Conservation (phyloP, 306 rosid species). For the Vigna mungo region DNA sequence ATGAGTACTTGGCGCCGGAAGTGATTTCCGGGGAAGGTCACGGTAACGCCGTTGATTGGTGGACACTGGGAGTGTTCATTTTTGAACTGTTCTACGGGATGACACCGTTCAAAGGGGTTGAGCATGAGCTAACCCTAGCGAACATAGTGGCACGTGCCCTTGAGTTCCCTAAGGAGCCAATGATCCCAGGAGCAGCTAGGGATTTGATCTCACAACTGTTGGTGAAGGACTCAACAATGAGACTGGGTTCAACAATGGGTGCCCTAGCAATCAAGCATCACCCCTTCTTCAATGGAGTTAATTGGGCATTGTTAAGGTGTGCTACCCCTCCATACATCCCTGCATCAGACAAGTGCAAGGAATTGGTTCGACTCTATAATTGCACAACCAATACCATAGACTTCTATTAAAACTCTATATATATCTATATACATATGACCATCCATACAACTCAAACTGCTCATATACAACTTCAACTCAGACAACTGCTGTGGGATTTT, state of each 20-base stretch:
- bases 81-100: conserved; percentile 72
- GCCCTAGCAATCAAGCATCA: conserved; percentile 68
- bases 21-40: conserved; percentile 78
- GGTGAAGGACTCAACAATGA: conserved; percentile 70
- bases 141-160: conserved; percentile 81
- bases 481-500: not conserved
- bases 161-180: conserved; percentile 74
- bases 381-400: conserved; percentile 42
- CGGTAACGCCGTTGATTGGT: conserved; percentile 87
- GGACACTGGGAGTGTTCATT: conserved; percentile 73
- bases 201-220: conserved; percentile 67
- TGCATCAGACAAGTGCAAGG: conserved; percentile 42
- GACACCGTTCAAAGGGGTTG: conserved; percentile 74
- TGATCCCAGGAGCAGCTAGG: conserved; percentile 53
- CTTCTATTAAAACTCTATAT: conserved; percentile 40
- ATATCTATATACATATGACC: not conserved
- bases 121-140: conserved; percentile 73
- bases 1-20: conserved; percentile 72
- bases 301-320: conserved; percentile 83
- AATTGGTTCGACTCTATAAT: conserved; percentile 16
- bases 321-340: conserved; percentile 68
- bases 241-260: conserved; percentile 73
- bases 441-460: not conserved
- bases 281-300: conserved; percentile 67
- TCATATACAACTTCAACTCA: not conserved